phyloP scores from a whole-genome alignment of 2,329 filamentous ascomycete genomes.

The Epichloe coenophiala region DNA sequence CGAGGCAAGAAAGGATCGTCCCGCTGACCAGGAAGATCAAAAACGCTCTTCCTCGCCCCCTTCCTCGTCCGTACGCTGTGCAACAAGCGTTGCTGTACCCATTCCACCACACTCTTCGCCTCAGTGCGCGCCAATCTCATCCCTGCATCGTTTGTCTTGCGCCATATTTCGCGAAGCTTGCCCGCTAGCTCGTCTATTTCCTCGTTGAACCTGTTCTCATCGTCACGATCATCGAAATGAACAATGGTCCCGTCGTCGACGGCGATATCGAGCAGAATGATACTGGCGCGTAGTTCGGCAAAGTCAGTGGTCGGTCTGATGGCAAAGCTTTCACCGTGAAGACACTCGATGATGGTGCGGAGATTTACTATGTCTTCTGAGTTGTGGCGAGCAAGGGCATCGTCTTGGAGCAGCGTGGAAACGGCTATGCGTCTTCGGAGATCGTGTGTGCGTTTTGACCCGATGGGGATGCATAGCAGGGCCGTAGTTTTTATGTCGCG shows the following conservation, averaged over 20 bases:
- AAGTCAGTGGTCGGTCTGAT: slow-evolving; percentile 51
- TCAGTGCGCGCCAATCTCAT: slow-evolving; percentile 61
- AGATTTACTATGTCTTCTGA: slow-evolving; percentile 30
- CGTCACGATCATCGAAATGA: slow-evolving; percentile 14
- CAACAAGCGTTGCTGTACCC: slow-evolving; percentile 58
- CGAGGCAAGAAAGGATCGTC: slow-evolving; percentile 26
- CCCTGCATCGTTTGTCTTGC: slow-evolving; percentile 59
- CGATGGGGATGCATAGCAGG: slow-evolving; percentile 44
- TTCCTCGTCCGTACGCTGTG: slow-evolving; percentile 56
- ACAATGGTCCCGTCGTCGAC: slow-evolving; percentile 46
- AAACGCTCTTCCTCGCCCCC: slow-evolving; percentile 38
- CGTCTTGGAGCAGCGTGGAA: slow-evolving; percentile 44
- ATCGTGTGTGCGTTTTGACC: slow-evolving; percentile 36
- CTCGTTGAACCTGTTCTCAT: slow-evolving; percentile 46
- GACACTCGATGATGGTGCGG: slow-evolving; percentile 29
- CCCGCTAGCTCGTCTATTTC: slow-evolving; percentile 54
- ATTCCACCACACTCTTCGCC: slow-evolving; percentile 62
- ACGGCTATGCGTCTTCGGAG: slow-evolving; percentile 54
- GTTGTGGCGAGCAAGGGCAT: slow-evolving; percentile 24
- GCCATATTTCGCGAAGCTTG: slow-evolving; percentile 42
- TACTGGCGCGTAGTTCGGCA: slow-evolving; percentile 49
- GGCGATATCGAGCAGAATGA: slow-evolving; percentile 59
- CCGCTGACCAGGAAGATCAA: slow-evolving; percentile 22
- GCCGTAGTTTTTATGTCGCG: slow-evolving; percentile 43
- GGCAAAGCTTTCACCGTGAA: slow-evolving; percentile 35